Conservation (phyloP, 768 basidiomycete genomes). For the Lactarius sp. region DNA sequence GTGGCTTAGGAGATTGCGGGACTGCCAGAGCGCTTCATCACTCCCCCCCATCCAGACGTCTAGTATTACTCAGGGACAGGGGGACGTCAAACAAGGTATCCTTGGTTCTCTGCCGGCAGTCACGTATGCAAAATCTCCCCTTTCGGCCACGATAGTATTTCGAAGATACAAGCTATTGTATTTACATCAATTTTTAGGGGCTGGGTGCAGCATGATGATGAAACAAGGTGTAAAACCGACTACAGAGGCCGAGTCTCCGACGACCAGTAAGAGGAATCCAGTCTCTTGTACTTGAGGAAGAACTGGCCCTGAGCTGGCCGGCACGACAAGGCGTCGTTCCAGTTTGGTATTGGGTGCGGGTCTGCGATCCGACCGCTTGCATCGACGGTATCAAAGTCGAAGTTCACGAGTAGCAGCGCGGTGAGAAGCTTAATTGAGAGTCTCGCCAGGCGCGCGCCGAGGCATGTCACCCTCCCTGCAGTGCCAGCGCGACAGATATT, state of each 20-base stretch:
- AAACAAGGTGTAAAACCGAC: background rate
- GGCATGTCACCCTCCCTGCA: constrained; percentile 62
- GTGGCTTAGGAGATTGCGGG: background rate
- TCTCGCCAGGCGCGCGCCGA: constrained; percentile 70
- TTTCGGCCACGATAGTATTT: background rate
- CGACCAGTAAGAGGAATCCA: background rate
- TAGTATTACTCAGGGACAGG: background rate
- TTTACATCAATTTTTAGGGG: background rate
- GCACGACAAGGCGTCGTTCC: constrained; percentile 73
- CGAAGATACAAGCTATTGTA: background rate
- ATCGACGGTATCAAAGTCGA: constrained; percentile 56
- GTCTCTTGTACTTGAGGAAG: constrained; percentile 42
- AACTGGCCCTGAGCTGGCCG: constrained; percentile 54
- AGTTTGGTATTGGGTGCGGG: constrained; percentile 57
- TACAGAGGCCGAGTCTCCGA: constrained; percentile 3
- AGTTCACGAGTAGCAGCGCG: constrained; percentile 62
- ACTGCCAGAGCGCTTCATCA: background rate
- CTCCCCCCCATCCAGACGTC: background rate
- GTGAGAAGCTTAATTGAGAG: constrained; percentile 67
- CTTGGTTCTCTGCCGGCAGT: background rate
- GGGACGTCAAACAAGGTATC: background rate
- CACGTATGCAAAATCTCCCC: background rate
- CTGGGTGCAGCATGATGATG: background rate
- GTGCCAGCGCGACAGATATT: constrained; percentile 4
- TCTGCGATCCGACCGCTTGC: constrained; percentile 41